Evolutionary conservation across 164 flowering plant species (phyloP).

Genomic region (Amborella trichopoda): DNA sequence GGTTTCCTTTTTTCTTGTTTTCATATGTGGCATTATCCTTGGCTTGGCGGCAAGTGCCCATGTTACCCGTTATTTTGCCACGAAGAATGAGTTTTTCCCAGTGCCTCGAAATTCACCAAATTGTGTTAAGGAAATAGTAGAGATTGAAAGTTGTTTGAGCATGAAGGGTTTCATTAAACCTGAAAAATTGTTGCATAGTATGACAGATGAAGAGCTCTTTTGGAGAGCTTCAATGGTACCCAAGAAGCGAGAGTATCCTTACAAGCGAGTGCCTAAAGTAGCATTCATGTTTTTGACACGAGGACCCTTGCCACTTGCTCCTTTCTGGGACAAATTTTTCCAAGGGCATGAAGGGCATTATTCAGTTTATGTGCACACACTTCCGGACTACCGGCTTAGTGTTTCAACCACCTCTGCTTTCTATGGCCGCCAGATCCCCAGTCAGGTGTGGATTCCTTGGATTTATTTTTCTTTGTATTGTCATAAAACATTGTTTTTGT

Average conservation of each 20-base stretch:
- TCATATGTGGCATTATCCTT: constrained; percentile 19
- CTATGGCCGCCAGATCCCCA: constrained; percentile 38
- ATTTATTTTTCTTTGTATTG: too few species aligned
- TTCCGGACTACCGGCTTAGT: constrained; percentile 23
- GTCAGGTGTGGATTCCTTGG: constrained; percentile 28
- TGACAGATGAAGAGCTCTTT: constrained; percentile 22
- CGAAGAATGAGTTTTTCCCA: constrained; percentile 12
- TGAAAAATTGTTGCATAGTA: constrained; percentile 10
- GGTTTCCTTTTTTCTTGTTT: constrained; percentile 15
- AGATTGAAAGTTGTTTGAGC: constrained; percentile 11
- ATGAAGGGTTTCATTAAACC: constrained; percentile 12
- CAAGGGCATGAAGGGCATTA: constrained; percentile 24
- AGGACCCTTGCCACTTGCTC: constrained; percentile 30
- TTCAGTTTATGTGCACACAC: constrained; percentile 34
- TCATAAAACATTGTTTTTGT: too few species aligned
- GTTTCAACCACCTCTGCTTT: constrained; percentile 27
- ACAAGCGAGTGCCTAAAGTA: constrained; percentile 21
- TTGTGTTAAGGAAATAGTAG: not conserved
- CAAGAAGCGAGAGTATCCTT: constrained; percentile 15
- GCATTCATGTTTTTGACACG: constrained; percentile 28
- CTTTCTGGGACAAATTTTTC: constrained; percentile 39
- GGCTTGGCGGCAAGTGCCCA: constrained; percentile 20
- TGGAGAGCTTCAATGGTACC: constrained; percentile 34
- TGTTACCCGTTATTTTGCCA: constrained; percentile 8
- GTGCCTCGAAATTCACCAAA: constrained; percentile 1